Conservation (phyloP, 495 filamentous ascomycete species). For the Cercophora sp. region DNA sequence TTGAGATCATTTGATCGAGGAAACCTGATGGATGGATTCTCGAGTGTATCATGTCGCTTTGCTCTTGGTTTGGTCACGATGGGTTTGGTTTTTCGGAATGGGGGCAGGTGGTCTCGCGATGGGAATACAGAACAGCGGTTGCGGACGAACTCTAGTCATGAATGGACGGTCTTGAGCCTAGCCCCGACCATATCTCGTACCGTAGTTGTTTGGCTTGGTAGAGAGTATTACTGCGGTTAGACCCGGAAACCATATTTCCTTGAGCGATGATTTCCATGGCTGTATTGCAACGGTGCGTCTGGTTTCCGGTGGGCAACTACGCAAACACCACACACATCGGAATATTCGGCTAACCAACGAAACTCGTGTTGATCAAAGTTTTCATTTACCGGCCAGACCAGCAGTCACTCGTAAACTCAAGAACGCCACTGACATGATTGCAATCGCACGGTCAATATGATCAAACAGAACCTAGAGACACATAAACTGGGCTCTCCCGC, state of each 20-base stretch:
- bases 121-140: neutral
- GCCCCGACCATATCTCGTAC: neutral
- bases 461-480: slow-evolving; percentile 6
- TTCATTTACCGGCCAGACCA: too few species aligned
- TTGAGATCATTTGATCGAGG: slow-evolving; percentile 11
- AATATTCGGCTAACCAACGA: too few species aligned
- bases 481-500: neutral
- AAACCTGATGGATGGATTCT: slow-evolving; percentile 16
- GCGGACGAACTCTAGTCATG: neutral
- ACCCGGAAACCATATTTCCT: neutral
- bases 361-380: too few species aligned
- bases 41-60: slow-evolving; percentile 17
- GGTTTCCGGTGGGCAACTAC: too few species aligned
- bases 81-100: neutral
- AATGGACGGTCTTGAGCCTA: neutral
- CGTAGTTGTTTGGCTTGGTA: neutral
- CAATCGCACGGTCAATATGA: neutral
- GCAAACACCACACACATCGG: too few species aligned
- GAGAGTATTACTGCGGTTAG: slow-evolving; percentile 8
- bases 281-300: neutral
- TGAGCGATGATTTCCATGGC: too few species aligned
- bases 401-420: neutral
- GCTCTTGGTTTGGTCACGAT: slow-evolving; percentile 4
- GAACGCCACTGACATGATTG: neutral
- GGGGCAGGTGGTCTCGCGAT: neutral